Evolutionary conservation across 2,329 filamentous ascomycete genomes (phyloP), one percentile per base, ranked within the genome.

Genomic region (Fusarium sp.): DNA sequence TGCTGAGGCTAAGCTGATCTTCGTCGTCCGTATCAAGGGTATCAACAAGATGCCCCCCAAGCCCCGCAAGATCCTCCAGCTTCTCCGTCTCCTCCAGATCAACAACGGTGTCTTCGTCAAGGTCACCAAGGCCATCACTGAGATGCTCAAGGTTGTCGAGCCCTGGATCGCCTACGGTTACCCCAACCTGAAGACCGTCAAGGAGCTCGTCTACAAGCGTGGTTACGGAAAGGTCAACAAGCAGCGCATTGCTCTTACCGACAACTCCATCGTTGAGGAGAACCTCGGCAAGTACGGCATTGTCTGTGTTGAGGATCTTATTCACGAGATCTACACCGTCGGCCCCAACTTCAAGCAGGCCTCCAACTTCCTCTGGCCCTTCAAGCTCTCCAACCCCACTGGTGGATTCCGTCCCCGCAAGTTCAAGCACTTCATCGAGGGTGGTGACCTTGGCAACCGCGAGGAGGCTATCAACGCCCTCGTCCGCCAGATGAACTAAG

Each of bases 21-120:
- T 99, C 84, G 90, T 99, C 79, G 87, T 98, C 85, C 95, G 96
- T 84, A 99, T 99, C 90, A 99, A 99, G 93, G 96, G 95, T 97
- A 98, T 99, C 94, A 98, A 98, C 93, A 99, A 99, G 93, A 98
- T 99, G 80, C 91, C 97, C 82, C 96, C 96, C 79, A 98, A 99
- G 93, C 97, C 97, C 85, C 94, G 96, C 89, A 99, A 99, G 92
- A 98, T 97, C 81, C 91, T 99, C 79, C 96, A 99, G 88, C 93
- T 99, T 69, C 94, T 99, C 83, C 95, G 96, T 89, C 93, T 99
- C 75, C 92, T 99, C 80, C 96, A 99, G 89, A 99, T 99, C 92
- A 99, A 99, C 93, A 98, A 97, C 85, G 96, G 95, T 85, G 93
- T 98, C 85, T 99, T 99, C 87, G 88, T 99, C 86, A 92, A 90